Evolutionary conservation across 306 rosid genomes (phyloP).

Genomic region (Echinosophora koreensis): DNA sequence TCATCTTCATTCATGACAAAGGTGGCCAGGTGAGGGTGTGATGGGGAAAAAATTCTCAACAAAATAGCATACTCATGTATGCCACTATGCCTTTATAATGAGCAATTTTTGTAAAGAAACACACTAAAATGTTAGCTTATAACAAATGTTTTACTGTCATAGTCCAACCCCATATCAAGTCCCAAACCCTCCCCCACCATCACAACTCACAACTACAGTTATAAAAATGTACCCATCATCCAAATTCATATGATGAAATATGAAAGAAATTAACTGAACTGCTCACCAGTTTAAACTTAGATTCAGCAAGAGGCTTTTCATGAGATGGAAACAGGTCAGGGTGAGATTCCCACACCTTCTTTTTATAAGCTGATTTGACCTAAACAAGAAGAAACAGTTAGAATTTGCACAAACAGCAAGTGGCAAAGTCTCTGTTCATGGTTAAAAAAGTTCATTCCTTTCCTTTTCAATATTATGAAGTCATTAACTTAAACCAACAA

Average conservation of each 20-base stretch:
- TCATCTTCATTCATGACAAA: conserved; percentile 21
- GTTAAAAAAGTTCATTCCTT: neutral
- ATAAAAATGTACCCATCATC: neutral
- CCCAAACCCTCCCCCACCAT: neutral
- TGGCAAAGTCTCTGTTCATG: conserved; percentile 10
- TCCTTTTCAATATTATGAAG: conserved; percentile 5
- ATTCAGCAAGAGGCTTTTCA: conserved; percentile 70
- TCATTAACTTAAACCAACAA: conserved; percentile 6
- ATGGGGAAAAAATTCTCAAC: neutral
- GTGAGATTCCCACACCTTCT: conserved; percentile 86
- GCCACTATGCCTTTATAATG: neutral
- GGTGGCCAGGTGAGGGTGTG: neutral
- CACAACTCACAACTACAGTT: neutral
- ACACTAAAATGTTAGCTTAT: neutral
- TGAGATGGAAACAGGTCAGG: conserved; percentile 78
- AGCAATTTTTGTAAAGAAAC: conserved; percentile 8
- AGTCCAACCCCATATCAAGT: conserved; percentile 10
- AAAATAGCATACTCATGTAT: conserved; percentile 11
- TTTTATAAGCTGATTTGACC: conserved; percentile 80
- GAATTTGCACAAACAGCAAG: conserved; percentile 18
- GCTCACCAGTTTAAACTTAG: conserved; percentile 72
- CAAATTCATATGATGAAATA: too few relatives aligned
- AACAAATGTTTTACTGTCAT: conserved; percentile 4
- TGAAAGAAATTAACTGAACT: neutral
- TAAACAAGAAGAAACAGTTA: conserved; percentile 35